Evolutionary conservation across 495 filamentous ascomycete genomes (phyloP).

Genomic region (Penicillium verhagenii): DNA sequence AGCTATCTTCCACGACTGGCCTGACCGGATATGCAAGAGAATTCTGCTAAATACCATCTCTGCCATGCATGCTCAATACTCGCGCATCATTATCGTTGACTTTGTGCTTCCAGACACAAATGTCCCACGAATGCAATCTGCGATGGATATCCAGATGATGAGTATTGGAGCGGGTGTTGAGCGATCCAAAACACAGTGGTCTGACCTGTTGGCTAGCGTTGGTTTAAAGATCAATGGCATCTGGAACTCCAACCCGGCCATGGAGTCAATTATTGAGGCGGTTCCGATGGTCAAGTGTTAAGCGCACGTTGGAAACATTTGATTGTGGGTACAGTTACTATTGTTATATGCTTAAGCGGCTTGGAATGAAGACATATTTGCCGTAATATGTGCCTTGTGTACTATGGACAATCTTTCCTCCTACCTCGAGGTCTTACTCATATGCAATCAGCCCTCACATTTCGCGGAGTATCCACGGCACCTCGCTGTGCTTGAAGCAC

Average conservation of each 20-base stretch:
- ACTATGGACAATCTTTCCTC: too few relatives aligned
- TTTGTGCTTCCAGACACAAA: constrained; percentile 31
- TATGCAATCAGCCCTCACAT: too few relatives aligned
- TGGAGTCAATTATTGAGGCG: constrained; percentile 33
- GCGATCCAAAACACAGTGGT: constrained; percentile 33
- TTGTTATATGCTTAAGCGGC: too few relatives aligned
- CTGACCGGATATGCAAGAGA: constrained; percentile 26
- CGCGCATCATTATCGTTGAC: constrained; percentile 31
- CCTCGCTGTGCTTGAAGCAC: too few relatives aligned
- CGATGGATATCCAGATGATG: constrained; percentile 40
- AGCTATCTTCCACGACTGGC: constrained; percentile 48
- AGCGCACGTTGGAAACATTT: constrained; percentile 3
- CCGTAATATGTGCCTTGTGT: too few relatives aligned
- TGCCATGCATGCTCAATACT: constrained; percentile 28
- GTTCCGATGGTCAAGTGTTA: constrained; percentile 9
- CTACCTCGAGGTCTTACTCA: too few relatives aligned
- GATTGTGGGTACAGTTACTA: too few relatives aligned
- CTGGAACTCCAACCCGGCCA: constrained; percentile 22
- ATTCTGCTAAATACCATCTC: constrained; percentile 29
- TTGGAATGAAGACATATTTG: too few relatives aligned
- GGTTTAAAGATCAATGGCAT: constrained; percentile 31
- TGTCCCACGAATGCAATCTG: constrained; percentile 23
- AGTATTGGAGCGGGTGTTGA: constrained; percentile 35
- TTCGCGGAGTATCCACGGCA: too few relatives aligned
- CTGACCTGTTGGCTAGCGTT: constrained; percentile 20